Evolutionary conservation across 768 basidiomycete species (phyloP).

Genomic region (Pisolithus microcarpus): DNA sequence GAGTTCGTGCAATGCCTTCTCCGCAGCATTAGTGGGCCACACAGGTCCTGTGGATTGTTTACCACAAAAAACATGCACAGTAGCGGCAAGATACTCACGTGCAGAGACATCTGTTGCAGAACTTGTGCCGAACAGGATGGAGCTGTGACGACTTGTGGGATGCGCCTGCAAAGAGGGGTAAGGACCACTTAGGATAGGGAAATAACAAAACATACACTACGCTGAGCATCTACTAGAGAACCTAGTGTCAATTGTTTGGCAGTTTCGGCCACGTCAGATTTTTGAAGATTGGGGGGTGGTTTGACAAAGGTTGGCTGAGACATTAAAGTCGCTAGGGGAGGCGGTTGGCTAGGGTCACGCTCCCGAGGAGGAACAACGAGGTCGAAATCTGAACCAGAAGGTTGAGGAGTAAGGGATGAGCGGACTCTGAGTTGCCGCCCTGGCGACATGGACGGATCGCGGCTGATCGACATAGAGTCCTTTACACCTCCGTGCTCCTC

Average conservation of each 20-base stretch:
- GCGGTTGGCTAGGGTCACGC: conserved; percentile 62
- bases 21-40: conserved; percentile 46
- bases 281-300: conserved; percentile 37
- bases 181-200: neutral
- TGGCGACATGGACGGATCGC: conserved; percentile 44
- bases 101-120: conserved; percentile 28
- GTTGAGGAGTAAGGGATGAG: conserved; percentile 66
- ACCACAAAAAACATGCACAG: conserved; percentile 10
- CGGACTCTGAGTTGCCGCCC: conserved; percentile 46
- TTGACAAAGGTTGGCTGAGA: conserved; percentile 67
- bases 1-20: conserved; percentile 62
- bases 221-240: conserved; percentile 48
- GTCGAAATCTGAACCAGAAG: conserved; percentile 36
- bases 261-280: conserved; percentile 13
- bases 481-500: conserved; percentile 13
- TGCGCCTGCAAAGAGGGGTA: conserved; percentile 31
- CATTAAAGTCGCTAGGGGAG: conserved; percentile 52
- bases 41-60: conserved; percentile 16
- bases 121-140: conserved; percentile 41
- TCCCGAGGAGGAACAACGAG: conserved; percentile 33
- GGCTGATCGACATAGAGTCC: conserved; percentile 19
- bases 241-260: conserved; percentile 45
- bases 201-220: conserved; percentile 38
- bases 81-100: conserved; percentile 19
- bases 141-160: conserved; percentile 46